A percentile compares a stretch with the other conserved stretches of the same genome.
Conservation (phyloP, 1,284 basidiomycete genomes). For the Trichosporon asahii region DNA sequence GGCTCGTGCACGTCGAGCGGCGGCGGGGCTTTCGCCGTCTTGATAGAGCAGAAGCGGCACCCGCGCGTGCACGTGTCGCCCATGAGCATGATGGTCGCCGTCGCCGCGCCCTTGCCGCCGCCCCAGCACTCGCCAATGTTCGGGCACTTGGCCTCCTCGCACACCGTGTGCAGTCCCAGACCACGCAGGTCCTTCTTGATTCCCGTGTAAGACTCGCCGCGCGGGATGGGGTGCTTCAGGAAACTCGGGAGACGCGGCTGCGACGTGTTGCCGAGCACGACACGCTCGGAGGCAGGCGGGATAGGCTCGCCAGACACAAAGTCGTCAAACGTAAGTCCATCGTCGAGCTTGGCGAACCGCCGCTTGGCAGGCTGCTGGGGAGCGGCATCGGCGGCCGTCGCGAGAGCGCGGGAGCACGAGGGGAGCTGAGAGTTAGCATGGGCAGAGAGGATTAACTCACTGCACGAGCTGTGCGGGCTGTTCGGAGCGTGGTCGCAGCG, state of each 20-base stretch:
- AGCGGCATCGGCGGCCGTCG: conserved; percentile 29
- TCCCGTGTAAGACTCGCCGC: conserved; percentile 78
- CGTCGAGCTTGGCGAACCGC: conserved; percentile 57
- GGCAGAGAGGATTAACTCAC: background rate
- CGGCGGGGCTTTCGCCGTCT: conserved; percentile 82
- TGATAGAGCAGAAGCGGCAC: conserved; percentile 96
- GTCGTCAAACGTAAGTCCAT: conserved; percentile 77
- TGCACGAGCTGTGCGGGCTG: background rate
- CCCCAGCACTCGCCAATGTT: conserved; percentile 99
- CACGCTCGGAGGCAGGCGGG: conserved; percentile 55
- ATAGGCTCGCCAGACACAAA: conserved; percentile 66
- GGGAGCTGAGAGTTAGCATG: conserved; percentile 14
- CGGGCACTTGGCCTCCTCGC: conserved; percentile 97
- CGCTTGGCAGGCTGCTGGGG: conserved; percentile 16
- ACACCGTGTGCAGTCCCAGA: conserved; percentile 89
- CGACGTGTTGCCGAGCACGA: conserved; percentile 73
- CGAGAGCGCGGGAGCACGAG: conserved; percentile 29
- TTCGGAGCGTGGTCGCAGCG: background rate
- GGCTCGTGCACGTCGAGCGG: conserved; percentile 96
- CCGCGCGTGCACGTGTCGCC: conserved; percentile 99
- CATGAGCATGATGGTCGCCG: conserved; percentile 99
- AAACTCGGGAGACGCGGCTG: conserved; percentile 86
- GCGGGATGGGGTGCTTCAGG: conserved; percentile 91
- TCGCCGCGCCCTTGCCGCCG: conserved; percentile 80
- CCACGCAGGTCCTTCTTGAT: conserved; percentile 96